These are phyloP conservation scores for Hyphopichia fennica DNA, from an alignment of 1,139 yeast species.

Conservation along the genomic window DNA sequence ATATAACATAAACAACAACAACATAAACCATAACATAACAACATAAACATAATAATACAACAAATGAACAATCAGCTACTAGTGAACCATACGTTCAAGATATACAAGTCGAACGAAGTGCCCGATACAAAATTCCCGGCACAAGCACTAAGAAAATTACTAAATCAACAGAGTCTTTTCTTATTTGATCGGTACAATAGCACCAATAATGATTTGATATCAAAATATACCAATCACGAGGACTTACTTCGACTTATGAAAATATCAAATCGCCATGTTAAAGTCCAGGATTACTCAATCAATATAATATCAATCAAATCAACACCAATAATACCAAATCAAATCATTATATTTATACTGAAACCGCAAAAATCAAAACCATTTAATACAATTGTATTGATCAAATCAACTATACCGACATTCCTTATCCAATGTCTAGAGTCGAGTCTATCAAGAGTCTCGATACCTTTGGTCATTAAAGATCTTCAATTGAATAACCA, in stretches of 20 bases:
- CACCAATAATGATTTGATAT: neutral
- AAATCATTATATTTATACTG: neutral
- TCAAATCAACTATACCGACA: conserved; percentile 2
- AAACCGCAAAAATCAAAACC: neutral
- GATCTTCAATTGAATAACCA: conserved; percentile 8
- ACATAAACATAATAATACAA: neutral
- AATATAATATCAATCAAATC: neutral
- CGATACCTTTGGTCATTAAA: conserved; percentile 13
- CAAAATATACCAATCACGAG: neutral
- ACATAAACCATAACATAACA: neutral
- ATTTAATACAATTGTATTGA: conserved; percentile 12
- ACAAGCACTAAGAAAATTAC: conserved; percentile 8
- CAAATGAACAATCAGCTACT: neutral
- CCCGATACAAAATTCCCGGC: neutral
- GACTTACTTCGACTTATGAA: neutral
- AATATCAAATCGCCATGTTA: neutral
- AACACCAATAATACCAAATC: neutral
- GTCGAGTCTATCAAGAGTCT: neutral
- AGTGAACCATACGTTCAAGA: conserved; percentile 18
- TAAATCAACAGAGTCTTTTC: conserved; percentile 11
- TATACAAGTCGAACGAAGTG: conserved; percentile 14
- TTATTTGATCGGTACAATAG: neutral
- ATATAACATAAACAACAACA: too few species aligned
- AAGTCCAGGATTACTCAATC: neutral
- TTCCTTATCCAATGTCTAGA: conserved; percentile 1